phyloP scores from a whole-genome alignment of 768 basidiomycete genomes.

The Lactarius vividus region DNA sequence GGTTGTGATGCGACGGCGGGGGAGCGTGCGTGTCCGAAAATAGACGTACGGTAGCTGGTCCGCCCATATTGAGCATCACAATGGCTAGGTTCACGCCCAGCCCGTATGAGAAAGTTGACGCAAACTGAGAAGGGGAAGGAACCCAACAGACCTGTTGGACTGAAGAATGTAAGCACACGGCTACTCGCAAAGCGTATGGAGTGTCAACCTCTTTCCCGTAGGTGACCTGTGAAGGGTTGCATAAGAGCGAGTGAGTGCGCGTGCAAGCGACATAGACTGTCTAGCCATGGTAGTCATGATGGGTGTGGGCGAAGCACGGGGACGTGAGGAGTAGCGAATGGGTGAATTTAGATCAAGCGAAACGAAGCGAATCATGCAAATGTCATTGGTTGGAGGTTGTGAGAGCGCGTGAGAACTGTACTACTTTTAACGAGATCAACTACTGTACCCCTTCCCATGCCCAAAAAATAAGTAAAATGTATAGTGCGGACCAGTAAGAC shows the following conservation, averaged over 20 bases:
- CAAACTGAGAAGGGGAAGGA: background rate
- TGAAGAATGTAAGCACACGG: conserved; percentile 13
- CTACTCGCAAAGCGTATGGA: background rate
- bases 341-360: background rate
- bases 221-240: conserved; percentile 19
- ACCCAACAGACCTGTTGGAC: conserved; percentile 26
- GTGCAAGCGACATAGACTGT: conserved; percentile 3
- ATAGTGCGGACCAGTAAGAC: background rate
- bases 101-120: background rate
- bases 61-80: conserved; percentile 99
- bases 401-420: background rate
- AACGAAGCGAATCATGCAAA: background rate
- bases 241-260: conserved; percentile 24
- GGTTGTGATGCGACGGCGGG: conserved; percentile 10
- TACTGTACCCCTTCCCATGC: background rate
- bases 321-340: background rate
- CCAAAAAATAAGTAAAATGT: background rate
- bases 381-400: background rate
- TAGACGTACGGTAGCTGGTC: conserved; percentile 77
- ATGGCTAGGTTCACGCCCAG: conserved; percentile 50
- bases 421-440: no score
- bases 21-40: background rate
- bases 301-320: background rate
- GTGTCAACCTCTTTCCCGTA: conserved; percentile 23
- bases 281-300: background rate